Evolutionary conservation across 2,329 filamentous ascomycete genomes (phyloP).

Genomic region (Fusarium lyarnte): DNA sequence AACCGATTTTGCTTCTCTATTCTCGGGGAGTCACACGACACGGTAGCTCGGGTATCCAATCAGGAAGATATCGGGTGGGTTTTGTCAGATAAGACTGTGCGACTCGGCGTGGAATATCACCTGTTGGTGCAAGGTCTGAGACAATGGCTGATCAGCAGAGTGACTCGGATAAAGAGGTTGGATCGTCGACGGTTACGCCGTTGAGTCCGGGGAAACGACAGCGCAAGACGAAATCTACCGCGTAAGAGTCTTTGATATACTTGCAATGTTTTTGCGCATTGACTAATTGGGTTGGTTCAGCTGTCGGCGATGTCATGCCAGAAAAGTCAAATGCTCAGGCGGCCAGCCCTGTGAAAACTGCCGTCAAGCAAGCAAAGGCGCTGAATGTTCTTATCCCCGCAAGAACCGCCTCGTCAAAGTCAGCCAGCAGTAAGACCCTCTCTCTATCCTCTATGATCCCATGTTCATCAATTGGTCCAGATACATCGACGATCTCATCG

Average conservation of each 20-base stretch:
- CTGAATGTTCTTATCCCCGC: slow-evolving; percentile 47
- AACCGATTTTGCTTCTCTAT: neutral
- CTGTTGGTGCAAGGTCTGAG: neutral
- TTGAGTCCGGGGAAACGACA: slow-evolving; percentile 23
- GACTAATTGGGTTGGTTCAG: slow-evolving; percentile 14
- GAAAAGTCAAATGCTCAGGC: slow-evolving; percentile 50
- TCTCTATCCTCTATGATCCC: rapidly evolving
- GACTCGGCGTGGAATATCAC: neutral
- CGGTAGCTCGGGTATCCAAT: slow-evolving; percentile 10
- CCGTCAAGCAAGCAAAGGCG: slow-evolving; percentile 42
- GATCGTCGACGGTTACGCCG: slow-evolving; percentile 11
- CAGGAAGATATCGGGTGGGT: slow-evolving; percentile 15
- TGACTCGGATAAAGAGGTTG: slow-evolving; percentile 36
- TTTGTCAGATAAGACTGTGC: neutral
- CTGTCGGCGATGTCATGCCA: slow-evolving; percentile 47
- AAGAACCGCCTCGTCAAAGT: slow-evolving; percentile 48
- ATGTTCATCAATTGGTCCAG: slow-evolving; percentile 22
- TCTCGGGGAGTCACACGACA: slow-evolving; percentile 25
- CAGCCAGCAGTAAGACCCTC: slow-evolving; percentile 42
- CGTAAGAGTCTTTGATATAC: slow-evolving; percentile 14
- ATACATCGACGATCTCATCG: slow-evolving; percentile 49
- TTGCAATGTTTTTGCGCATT: neutral
- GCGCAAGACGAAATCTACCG: slow-evolving; percentile 41
- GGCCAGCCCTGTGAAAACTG: slow-evolving; percentile 49
- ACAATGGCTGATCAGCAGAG: neutral